Evolutionary conservation across 768 basidiomycete species (phyloP).

Genomic region (Phanerochaete carnosa): DNA sequence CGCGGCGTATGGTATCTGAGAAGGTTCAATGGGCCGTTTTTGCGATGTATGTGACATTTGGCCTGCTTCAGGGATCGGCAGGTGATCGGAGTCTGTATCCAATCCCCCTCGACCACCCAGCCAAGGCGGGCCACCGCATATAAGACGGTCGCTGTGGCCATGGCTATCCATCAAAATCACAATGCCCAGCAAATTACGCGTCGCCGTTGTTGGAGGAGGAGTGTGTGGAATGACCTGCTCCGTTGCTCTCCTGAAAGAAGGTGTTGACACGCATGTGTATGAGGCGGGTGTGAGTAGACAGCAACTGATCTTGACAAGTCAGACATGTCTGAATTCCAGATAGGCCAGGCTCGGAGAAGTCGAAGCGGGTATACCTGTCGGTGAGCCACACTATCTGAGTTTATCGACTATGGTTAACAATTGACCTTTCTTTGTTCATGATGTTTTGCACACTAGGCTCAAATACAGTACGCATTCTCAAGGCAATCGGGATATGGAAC

Average conservation of each 20-base stretch:
- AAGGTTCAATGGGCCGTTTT: too few species aligned
- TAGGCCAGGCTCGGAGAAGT: slow-evolving; percentile 7
- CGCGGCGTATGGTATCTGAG: too few species aligned
- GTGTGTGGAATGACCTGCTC: slow-evolving; percentile 2
- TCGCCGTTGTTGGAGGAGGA: slow-evolving; percentile 1
- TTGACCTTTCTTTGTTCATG: too few species aligned
- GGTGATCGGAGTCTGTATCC: too few species aligned
- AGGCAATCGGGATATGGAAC: background rate
- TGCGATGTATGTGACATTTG: too few species aligned
- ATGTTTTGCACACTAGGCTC: background rate
- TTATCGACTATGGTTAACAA: too few species aligned
- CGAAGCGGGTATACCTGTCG: slow-evolving; percentile 4
- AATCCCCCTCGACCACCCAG: too few species aligned
- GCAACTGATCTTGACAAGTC: background rate
- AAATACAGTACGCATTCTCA: slow-evolving; percentile 1
- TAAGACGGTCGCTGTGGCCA: too few species aligned
- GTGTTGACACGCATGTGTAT: slow-evolving; percentile 4
- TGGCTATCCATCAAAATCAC: too few species aligned
- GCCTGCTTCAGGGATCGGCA: too few species aligned
- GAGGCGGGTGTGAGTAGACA: slow-evolving; percentile 2
- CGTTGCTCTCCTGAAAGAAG: background rate
- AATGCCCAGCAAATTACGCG: background rate
- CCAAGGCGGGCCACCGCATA: too few species aligned
- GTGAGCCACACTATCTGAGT: background rate
- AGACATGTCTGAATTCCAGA: background rate